A percentile compares a stretch with the other conserved stretches of the same genome.
Conservation (phyloP, 345 rosid genomes). For the Aethionema arabicum region DNA sequence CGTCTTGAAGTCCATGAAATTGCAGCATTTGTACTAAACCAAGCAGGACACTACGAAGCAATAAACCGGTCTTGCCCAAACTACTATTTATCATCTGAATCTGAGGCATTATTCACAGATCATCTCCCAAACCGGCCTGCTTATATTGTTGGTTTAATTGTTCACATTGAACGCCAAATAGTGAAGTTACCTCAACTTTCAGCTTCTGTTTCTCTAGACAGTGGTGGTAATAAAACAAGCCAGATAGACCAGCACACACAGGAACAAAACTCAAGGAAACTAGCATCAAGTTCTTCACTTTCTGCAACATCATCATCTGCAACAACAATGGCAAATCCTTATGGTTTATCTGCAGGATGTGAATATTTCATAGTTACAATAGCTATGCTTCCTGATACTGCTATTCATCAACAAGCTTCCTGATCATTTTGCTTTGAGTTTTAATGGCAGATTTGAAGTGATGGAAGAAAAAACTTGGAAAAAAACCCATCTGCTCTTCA, state of each 20-base stretch:
- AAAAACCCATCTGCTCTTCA: constrained; percentile 26
- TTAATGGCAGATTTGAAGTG: constrained; percentile 65
- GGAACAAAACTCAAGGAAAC: constrained; percentile 52
- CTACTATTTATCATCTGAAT: constrained; percentile 87
- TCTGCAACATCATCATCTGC: constrained; percentile 26
- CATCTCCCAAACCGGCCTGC: constrained; percentile 76
- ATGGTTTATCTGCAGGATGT: constrained; percentile 76
- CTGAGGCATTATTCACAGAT: constrained; percentile 87
- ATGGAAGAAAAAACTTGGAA: constrained; percentile 55
- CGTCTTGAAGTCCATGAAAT: constrained; percentile 88
- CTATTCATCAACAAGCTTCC: constrained; percentile 78
- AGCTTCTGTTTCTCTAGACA: constrained; percentile 44
- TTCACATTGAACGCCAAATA: constrained; percentile 82
- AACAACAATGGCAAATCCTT: constrained; percentile 61
- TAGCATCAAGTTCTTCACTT: constrained; percentile 47
- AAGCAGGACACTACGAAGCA: constrained; percentile 82
- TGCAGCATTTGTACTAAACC: constrained; percentile 87
- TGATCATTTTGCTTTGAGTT: constrained; percentile 68
- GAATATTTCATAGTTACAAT: constrained; percentile 91
- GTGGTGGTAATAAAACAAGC: constrained; percentile 33
- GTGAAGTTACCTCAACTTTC: constrained; percentile 54
- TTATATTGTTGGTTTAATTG: constrained; percentile 85
- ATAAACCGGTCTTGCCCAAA: constrained; percentile 66
- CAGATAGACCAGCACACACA: constrained; percentile 45
- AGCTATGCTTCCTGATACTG: constrained; percentile 93